These are phyloP conservation scores for Termitomyces sp. DNA, from an alignment of 768 basidiomycete species.

Conservation along the genomic window DNA sequence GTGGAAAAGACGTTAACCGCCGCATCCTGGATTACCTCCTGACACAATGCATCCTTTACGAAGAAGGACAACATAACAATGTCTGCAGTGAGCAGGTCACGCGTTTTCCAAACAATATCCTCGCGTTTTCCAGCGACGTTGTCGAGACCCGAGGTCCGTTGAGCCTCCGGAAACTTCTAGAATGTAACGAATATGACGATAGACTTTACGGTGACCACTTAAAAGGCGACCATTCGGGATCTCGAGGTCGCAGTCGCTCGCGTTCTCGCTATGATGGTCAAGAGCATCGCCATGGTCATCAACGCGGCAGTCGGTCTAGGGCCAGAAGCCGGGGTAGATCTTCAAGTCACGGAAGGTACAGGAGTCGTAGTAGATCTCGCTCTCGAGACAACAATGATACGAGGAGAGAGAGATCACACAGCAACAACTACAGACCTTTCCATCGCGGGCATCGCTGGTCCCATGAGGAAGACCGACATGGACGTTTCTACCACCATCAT, in stretches of 20 bases:
- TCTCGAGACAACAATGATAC: not conserved
- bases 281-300: not conserved
- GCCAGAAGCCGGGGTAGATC: not conserved
- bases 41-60: slow-evolving; percentile 10
- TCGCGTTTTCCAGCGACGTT: slow-evolving; percentile 7
- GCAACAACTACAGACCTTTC: not conserved
- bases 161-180: slow-evolving; percentile 8
- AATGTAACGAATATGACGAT: slow-evolving; percentile 6
- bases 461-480: not conserved
- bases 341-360: not conserved
- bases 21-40: slow-evolving; percentile 11
- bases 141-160: slow-evolving; percentile 1
- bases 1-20: slow-evolving; percentile 9
- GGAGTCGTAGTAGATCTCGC: slow-evolving; percentile 2
- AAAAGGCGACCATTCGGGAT: not conserved
- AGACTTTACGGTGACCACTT: not conserved
- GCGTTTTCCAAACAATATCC: slow-evolving; percentile 8
- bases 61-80: slow-evolving; percentile 2
- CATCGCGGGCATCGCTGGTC: not conserved
- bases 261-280: not conserved
- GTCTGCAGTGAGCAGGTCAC: slow-evolving; percentile 9
- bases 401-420: not conserved
- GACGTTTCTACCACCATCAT: not conserved
- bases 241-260: not conserved
- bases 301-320: slow-evolving; percentile 1